Evolutionary conservation across 495 filamentous ascomycete species (phyloP), one percentile per base, ranked within the genome.

Genomic region (Glutinoglossum americanum): DNA sequence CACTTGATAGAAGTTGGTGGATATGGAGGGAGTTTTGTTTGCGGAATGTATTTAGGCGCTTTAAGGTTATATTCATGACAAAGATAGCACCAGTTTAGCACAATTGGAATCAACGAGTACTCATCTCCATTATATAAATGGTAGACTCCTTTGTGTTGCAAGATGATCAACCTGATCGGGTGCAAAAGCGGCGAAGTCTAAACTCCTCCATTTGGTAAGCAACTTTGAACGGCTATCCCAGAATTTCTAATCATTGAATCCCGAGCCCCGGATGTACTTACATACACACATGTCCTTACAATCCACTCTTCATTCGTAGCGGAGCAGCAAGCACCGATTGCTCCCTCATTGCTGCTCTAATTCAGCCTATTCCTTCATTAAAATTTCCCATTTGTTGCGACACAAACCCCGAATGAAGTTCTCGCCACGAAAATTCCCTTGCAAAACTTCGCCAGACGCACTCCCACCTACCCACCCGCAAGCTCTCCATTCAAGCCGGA

Each of bases 401-500:
- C 41, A 21, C 41, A 45, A 6, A 10, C 19, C 41, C 17, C n/a
- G 41, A 23, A 45, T 45, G 41, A 45, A 2, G 1, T n/a, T 23
- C 17, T 45, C 41, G 41, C 41, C 17, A 21, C 41, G 3, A 21
- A 45, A 45, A 9, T 21, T 45, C 41, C 41, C 41, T 11, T 45
- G 41, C 41, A 45, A 45, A 45, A 3, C 17, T 45, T 45, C 41
- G 41, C 8, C 37, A 17, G 37, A 41, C 37, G 8, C 10, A 19
- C 62, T 54, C 60, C 56, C 55, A 59, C 60, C 55, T 47, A 61
- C 67, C 64, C 71, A 64, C 67, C 59, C 62, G 68, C 70, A 33
- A 33, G 4, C 5, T 41, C 41, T 21, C 17, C 10, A 10, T 19
- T 45, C 2, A 21, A 45, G 3, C 69, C 69, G 66, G 62, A 62